Evolutionary conservation across 1,139 yeast species (phyloP), one percentile per base, ranked within the genome.

Genomic region (Wickerhamomyces sp.): DNA sequence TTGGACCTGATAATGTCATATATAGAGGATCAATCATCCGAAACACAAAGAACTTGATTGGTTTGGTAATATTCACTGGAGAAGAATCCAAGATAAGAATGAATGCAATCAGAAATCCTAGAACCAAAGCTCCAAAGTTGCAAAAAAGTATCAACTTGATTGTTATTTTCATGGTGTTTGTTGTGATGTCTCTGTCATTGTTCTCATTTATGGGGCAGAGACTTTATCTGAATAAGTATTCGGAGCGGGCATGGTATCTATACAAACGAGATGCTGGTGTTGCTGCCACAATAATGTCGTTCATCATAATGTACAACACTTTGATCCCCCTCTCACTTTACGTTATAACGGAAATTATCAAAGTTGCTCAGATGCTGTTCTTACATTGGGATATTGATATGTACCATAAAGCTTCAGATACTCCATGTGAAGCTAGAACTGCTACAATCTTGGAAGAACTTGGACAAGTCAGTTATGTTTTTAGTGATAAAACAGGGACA

Each of bases 401-500:
- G 96, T 94, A 93, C 60, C 90, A 93, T 62, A 75, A 71, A 18
- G 85, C 79, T 37, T 76, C 90, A 6, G 80, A 93, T 59, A 93
- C 96, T 0, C 96, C 96, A 0, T 94, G 96, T 39, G 96, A 87
- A 58, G 95, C 96, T 0, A 84, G 91, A 59, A 91, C 99, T 0
- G 96, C 98, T 0, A 88, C 98, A 0, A 90, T 93, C 55, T 76
- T 93, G 54, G 99, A 94, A 62, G 99, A 94, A 65, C 71, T 94
- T 56, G 99, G 99, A 4, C 99, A 94, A 63, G 98, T 94, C 0
- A 84, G 95, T 44, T 91, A 91, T 59, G 77, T 94, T 6, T 94
- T 94, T 63, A 87, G 96, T 53, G 99, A 94, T 64, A 94, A 94
- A 64, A 94, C 99, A 0, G 99, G 99, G 11, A 94, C 99, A 0